Conservation (phyloP, 169 alveolate species). For the Eimeria falciformis region DNA sequence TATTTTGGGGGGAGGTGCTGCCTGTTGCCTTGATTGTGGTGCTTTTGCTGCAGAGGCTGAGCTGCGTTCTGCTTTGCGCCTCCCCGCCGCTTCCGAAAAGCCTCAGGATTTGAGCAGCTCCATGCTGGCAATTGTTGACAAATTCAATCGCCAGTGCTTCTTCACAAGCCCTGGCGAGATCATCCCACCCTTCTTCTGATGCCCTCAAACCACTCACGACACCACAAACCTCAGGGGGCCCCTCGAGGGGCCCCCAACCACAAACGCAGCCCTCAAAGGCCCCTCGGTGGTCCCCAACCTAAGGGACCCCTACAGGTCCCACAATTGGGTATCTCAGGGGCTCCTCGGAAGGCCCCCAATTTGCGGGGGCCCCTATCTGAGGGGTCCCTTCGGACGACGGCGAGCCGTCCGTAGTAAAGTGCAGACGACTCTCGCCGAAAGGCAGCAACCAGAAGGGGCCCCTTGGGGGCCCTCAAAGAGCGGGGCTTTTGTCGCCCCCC, state of each 20-base stretch:
- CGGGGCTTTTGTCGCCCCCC: neutral
- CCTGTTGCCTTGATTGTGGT: neutral
- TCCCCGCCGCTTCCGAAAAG: neutral
- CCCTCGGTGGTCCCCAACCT: too few species aligned
- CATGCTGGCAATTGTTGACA: neutral
- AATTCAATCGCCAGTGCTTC: constrained; percentile 26
- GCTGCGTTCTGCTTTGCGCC: constrained; percentile 1
- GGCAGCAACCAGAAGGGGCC: neutral
- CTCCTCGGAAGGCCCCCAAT: neutral
- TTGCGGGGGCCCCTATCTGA: neutral
- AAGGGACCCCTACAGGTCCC: neutral
- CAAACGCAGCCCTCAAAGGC: too few species aligned
- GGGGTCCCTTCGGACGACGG: neutral
- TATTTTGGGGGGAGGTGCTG: neutral
- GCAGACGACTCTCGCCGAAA: neutral
- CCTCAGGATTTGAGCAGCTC: neutral
- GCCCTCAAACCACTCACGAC: too few species aligned
- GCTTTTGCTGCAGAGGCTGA: constrained; percentile 39
- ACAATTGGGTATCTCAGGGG: neutral
- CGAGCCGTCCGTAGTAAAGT: too few species aligned
- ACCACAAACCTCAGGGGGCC: too few species aligned
- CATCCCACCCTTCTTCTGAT: constrained; percentile 27
- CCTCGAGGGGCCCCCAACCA: too few species aligned
- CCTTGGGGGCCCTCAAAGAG: neutral
- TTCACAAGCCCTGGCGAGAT: constrained; percentile 50